Evolutionary conservation across 2,329 filamentous ascomycete genomes (phyloP), one percentile per base, ranked within the genome.

Genomic region (Lecanicillium sp.): DNA sequence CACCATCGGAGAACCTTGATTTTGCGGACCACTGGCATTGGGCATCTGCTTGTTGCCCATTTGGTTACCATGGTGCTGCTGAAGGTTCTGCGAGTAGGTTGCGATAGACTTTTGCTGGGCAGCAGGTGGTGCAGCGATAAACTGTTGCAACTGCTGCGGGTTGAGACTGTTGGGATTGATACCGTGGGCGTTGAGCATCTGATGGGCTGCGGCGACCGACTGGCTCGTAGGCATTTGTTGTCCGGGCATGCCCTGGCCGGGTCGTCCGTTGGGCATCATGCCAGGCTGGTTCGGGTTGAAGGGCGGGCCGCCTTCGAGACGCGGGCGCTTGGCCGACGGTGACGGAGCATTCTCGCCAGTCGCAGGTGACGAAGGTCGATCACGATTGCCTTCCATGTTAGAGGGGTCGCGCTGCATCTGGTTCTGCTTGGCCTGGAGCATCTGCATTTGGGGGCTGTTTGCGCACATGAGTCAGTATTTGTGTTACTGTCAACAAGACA

Each of bases 351-450:
- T 92, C 38, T 95, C 89, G 39, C 80, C 81, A 28, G 83, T 82
- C 36, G 80, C 79, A 7, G 90, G 90, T 25, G 90, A 95, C 42
- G 82, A 80, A 19, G 87, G 82, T 43, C 88, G 78, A 46, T 82
- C 80, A 43, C 83, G 84, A 61, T 83, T 86, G 60, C 83, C 83
- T 51, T 94, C 87, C 75, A 92, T 87, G 45, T 83, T 80, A 13
- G 86, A 90, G 38, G 85, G 84, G 52, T 94, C 87, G 43, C 87
- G 75, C 58, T 90, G 85, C 85, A 95, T 94, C 57, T 85, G 80
- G 41, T 80, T 80, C 53, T 84, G 78, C 63, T 88, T 81, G 58
- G 76, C 75, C 51, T 80, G 76, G 46, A 86, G 68, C 63, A 85
- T 78, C 33, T 78, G 76, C 68, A 90, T 80, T 58, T 84, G 78